Conservation (phyloP, 2,329 filamentous ascomycete species). For the Cercospora citrullina region DNA sequence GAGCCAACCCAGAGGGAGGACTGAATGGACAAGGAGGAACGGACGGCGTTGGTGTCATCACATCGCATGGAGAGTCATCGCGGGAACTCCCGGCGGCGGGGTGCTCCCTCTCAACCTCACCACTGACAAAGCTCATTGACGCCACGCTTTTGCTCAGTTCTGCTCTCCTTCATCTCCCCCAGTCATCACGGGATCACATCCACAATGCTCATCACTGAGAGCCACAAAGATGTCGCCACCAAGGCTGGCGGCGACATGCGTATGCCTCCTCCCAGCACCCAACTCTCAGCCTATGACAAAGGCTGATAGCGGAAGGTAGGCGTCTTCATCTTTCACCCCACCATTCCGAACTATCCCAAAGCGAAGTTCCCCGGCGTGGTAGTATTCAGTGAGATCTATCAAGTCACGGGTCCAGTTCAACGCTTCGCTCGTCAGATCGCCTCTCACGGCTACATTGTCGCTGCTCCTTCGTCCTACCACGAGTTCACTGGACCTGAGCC, state of each 20-base stretch:
- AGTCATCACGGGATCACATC: not conserved
- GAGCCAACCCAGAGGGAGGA: conserved; percentile 19
- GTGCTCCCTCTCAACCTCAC: not conserved
- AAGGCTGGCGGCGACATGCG: conserved; percentile 61
- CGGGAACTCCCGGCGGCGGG: conserved; percentile 5
- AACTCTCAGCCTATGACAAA: conserved; percentile 23
- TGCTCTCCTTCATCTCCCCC: not conserved
- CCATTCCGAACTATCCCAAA: conserved; percentile 79
- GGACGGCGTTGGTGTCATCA: conserved; percentile 10
- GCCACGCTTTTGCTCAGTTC: not conserved
- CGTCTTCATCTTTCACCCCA: conserved; percentile 85
- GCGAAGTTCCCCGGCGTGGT: conserved; percentile 87
- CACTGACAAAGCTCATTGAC: conserved; percentile 1
- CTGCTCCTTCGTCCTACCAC: conserved; percentile 86
- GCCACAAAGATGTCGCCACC: conserved; percentile 60
- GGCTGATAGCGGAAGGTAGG: conserved; percentile 54
- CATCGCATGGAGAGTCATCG: conserved; percentile 3
- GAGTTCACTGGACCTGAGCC: conserved; percentile 86
- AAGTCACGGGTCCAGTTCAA: conserved; percentile 85
- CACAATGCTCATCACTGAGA: conserved; percentile 61
- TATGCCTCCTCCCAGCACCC: conserved; percentile 36
- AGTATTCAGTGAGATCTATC: conserved; percentile 89
- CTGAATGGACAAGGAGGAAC: conserved; percentile 13
- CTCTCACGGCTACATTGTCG: conserved; percentile 89
- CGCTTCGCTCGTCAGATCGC: conserved; percentile 90